phyloP scores from a whole-genome alignment of 805 yeast genomes.

The Candida peoriensis region DNA sequence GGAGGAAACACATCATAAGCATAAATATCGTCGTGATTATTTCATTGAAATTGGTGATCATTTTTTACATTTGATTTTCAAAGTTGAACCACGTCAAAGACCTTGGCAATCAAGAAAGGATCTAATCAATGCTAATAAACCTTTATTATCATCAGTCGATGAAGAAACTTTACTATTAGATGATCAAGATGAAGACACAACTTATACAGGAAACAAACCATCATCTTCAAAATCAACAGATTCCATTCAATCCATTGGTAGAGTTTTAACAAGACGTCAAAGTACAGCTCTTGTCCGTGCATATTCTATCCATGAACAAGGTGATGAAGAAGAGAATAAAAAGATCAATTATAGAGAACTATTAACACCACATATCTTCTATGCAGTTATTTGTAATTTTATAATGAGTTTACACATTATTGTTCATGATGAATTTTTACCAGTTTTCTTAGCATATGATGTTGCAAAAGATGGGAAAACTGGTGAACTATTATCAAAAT shows the following conservation, averaged over 20 bases:
- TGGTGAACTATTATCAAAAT: slow-evolving; percentile 11
- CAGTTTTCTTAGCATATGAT: slow-evolving; percentile 44
- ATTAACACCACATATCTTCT: slow-evolving; percentile 27
- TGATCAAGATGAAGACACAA: slow-evolving; percentile 4
- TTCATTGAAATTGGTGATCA: slow-evolving; percentile 43
- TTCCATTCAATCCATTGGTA: slow-evolving; percentile 23
- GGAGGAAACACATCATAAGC: slow-evolving; percentile 46
- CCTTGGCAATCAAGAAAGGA: slow-evolving; percentile 22
- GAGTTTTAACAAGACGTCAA: slow-evolving; percentile 27
- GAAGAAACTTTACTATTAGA: slow-evolving; percentile 16
- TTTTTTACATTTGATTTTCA: slow-evolving; percentile 15
- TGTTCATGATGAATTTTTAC: slow-evolving; percentile 50
- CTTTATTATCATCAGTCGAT: neutral
- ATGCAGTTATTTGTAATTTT: slow-evolving; percentile 34
- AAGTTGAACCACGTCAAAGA: slow-evolving; percentile 19
- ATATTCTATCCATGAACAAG: slow-evolving; percentile 26
- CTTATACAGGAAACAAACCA: neutral
- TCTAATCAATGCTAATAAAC: neutral
- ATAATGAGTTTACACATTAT: slow-evolving; percentile 41
- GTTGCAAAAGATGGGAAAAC: slow-evolving; percentile 8
- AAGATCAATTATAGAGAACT: slow-evolving; percentile 19
- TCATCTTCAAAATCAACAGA: slow-evolving; percentile 11
- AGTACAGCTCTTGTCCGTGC: slow-evolving; percentile 28
- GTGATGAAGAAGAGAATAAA: slow-evolving; percentile 23
- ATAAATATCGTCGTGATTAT: slow-evolving; percentile 34